phyloP scores from a whole-genome alignment of 2,329 filamentous ascomycete species.

The Exophiala phaeomuriformis region DNA sequence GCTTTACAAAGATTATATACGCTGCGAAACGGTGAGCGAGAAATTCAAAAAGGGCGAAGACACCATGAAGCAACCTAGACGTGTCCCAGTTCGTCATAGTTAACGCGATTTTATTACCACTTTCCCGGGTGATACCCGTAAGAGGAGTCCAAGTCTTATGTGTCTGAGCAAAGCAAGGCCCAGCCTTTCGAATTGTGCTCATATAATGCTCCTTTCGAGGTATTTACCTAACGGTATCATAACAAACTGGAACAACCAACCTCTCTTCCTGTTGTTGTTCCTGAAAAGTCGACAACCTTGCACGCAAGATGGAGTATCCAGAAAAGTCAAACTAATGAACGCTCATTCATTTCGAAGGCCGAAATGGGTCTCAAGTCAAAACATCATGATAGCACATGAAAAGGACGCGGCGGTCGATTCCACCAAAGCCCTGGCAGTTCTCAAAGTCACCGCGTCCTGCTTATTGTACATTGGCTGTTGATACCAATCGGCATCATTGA shows the following conservation, averaged over 20 bases:
- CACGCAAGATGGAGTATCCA: constrained; percentile 1
- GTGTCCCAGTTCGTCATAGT: too few species aligned
- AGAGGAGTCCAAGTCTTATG: too few species aligned
- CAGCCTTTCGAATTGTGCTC: too few species aligned
- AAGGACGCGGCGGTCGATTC: not conserved
- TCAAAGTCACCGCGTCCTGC: not conserved
- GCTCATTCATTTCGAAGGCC: not conserved
- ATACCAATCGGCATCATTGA: not conserved
- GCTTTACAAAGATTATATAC: too few species aligned
- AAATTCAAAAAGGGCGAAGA: too few species aligned
- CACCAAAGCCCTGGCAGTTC: not conserved
- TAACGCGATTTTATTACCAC: too few species aligned
- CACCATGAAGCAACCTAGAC: too few species aligned
- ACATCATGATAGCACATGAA: not conserved
- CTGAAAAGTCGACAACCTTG: not conserved
- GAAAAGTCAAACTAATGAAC: not conserved
- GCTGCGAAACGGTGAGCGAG: too few species aligned
- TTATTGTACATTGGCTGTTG: not conserved
- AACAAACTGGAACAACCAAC: too few species aligned
- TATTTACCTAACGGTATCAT: not conserved
- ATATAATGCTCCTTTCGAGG: too few species aligned
- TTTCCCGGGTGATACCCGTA: too few species aligned
- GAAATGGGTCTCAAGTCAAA: not conserved
- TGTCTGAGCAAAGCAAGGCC: too few species aligned
- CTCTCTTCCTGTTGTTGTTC: not conserved